Evolutionary conservation across 1,139 yeast species (phyloP), one percentile per base, ranked within the genome.

Genomic region (Trichomonascaceae sp.): DNA sequence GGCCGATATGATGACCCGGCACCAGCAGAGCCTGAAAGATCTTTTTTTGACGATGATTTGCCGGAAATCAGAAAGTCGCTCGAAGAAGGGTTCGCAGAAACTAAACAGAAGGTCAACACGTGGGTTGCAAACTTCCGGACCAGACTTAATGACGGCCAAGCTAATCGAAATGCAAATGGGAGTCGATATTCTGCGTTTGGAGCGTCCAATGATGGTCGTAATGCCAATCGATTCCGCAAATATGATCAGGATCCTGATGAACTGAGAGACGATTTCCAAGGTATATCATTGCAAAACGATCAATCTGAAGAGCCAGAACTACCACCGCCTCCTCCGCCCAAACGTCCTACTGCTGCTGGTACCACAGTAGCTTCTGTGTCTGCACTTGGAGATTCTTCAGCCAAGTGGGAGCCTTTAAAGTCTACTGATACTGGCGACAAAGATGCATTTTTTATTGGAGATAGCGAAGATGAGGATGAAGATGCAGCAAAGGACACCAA

Each of bases 61-160:
- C 84, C 85, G 10, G 89, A 84, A 63, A 74, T 88, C 61, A 83
- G 81, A 63, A 88, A 86, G 54, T 81, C 83, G 51, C 78, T 89
- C 57, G 76, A 81, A 53, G 85, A 85, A 65, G 95, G 96, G 30
- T 77, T 90, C 53, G 91, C 85, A 65, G 97, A 90, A 63, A 93
- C 98, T 1, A 81, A 85, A 57, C 77, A 81, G 49, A 86, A 87
- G 52, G 82, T 93, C 56, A 84, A 87, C 60, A 81, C 83, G 24
- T 90, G 97, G 95, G 85, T 91, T 57, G 81, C 82, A 61, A 89
- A 85, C 20, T 68, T 89, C 57, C 80, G 85, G 47, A 83, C 82
- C 73, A 81, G 79, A 63, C 74, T 85, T 57, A 71, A 69, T 45
- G 69, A 71, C 39, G 70, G 67, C 43, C 68, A 65, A 19, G 58